phyloP scores from a whole-genome alignment of 805 yeast genomes.

The Henningerozyma blattae region DNA sequence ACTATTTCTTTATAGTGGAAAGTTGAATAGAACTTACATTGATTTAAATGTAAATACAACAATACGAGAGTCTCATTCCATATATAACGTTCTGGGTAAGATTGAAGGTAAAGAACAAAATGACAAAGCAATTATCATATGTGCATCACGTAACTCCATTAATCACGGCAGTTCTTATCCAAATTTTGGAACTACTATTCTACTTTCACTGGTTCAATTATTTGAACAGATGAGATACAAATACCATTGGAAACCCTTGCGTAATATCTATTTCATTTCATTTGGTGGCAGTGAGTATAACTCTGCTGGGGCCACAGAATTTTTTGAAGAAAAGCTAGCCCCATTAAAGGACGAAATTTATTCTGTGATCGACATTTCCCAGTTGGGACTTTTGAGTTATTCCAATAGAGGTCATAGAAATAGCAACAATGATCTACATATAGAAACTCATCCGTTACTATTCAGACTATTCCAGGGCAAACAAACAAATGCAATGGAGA shows the following conservation, averaged over 20 bases:
- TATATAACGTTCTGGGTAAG: slow-evolving; percentile 72
- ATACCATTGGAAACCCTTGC: slow-evolving; percentile 69
- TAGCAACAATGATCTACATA: slow-evolving; percentile 34
- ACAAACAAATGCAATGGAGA: slow-evolving; percentile 20
- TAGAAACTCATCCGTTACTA: slow-evolving; percentile 56
- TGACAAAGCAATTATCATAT: slow-evolving; percentile 62
- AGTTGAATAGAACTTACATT: slow-evolving; percentile 7
- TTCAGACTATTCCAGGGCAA: slow-evolving; percentile 37
- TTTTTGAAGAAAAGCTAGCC: slow-evolving; percentile 47
- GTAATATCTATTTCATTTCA: slow-evolving; percentile 72
- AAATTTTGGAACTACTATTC: slow-evolving; percentile 60
- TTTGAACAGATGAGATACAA: slow-evolving; percentile 52
- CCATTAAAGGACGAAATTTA: slow-evolving; percentile 48
- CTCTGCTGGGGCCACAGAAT: slow-evolving; percentile 73
- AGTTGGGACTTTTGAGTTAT: slow-evolving; percentile 22
- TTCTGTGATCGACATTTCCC: slow-evolving; percentile 60
- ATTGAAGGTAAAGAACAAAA: slow-evolving; percentile 72
- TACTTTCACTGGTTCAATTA: slow-evolving; percentile 59
- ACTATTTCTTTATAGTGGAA: slow-evolving; percentile 19
- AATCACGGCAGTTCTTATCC: slow-evolving; percentile 65
- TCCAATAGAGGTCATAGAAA: slow-evolving; percentile 31
- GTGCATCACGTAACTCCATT: slow-evolving; percentile 71
- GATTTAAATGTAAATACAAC: slow-evolving; percentile 31
- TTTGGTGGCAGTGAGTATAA: slow-evolving; percentile 78
- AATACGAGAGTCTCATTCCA: slow-evolving; percentile 43